Percentiles rank a stretch among this genome's conserved stretches.
These are phyloP conservation scores for Penicillium sp. DNA, from an alignment of 2,329 filamentous ascomycete species.

Conservation along the genomic window DNA sequence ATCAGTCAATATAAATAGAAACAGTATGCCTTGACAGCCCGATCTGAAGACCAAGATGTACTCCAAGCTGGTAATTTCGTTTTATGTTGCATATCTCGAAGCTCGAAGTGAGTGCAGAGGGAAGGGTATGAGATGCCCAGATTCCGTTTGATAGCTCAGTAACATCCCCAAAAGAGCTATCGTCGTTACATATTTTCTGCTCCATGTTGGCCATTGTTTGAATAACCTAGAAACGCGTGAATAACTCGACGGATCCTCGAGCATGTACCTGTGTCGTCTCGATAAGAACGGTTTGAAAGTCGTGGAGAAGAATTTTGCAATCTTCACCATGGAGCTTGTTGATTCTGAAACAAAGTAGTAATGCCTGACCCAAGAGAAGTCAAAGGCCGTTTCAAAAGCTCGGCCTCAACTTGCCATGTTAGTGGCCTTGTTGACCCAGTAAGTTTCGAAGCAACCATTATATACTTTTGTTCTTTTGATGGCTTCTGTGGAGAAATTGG, in stretches of 20 bases:
- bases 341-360: background rate
- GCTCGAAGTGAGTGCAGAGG: background rate
- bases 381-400: background rate
- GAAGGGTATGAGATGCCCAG: background rate
- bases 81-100: slow-evolving; percentile 2
- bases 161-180: background rate
- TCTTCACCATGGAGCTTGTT: background rate
- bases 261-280: background rate
- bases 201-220: background rate
- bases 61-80: background rate
- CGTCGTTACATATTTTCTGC: background rate
- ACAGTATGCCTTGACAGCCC: background rate
- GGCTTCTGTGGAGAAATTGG: background rate
- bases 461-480: background rate
- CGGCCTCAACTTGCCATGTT: background rate
- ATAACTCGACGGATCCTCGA: background rate
- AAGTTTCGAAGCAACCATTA: background rate
- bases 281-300: background rate
- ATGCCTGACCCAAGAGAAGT: slow-evolving; percentile 6
- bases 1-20: background rate
- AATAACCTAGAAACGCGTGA: background rate
- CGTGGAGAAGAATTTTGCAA: background rate
- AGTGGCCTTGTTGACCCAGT: background rate
- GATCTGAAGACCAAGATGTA: background rate
- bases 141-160: background rate